Evolutionary conservation across 805 yeast genomes (phyloP).

Genomic region (Saccharomycopsis sp.): DNA sequence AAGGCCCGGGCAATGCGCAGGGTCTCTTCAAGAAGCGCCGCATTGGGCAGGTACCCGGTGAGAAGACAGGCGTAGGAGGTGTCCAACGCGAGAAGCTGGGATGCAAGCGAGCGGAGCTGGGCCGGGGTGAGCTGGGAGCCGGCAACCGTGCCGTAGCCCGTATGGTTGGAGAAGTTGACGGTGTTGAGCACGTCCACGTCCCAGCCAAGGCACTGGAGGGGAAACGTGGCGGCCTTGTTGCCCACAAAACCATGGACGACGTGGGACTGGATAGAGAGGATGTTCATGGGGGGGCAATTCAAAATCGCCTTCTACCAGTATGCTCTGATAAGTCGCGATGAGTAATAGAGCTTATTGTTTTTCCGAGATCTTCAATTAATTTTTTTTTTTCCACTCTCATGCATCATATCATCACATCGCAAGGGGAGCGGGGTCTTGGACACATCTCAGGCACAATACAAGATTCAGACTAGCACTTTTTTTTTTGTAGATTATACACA

Average conservation of each 20-base stretch:
- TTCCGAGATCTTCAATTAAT: too few species aligned
- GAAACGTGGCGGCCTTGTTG: constrained; percentile 83
- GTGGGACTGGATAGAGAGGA: constrained; percentile 71
- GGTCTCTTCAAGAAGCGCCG: constrained; percentile 34
- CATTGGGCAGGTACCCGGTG: constrained; percentile 63
- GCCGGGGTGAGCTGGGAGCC: constrained; percentile 39
- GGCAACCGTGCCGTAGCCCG: constrained; percentile 62
- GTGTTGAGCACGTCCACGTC: constrained; percentile 87
- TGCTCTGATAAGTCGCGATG: too few species aligned
- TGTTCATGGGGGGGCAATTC: too few species aligned
- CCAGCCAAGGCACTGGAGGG: constrained; percentile 79
- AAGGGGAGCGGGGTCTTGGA: too few species aligned
- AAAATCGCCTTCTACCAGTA: too few species aligned
- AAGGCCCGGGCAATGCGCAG: constrained; percentile 32
- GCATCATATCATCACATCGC: too few species aligned
- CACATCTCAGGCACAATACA: too few species aligned
- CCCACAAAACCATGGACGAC: constrained; percentile 97
- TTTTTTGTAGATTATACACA: neutral
- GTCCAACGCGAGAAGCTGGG: constrained; percentile 31
- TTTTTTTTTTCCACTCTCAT: too few species aligned
- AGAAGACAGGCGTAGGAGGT: constrained; percentile 43
- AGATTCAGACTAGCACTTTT: neutral
- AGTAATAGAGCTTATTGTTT: too few species aligned
- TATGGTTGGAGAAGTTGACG: constrained; percentile 84
- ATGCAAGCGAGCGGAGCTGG: constrained; percentile 32